A percentile compares a stretch with the other conserved stretches of the same genome.
Conservation (phyloP, 2,329 filamentous ascomycete genomes). For the Alternaria triticina region DNA sequence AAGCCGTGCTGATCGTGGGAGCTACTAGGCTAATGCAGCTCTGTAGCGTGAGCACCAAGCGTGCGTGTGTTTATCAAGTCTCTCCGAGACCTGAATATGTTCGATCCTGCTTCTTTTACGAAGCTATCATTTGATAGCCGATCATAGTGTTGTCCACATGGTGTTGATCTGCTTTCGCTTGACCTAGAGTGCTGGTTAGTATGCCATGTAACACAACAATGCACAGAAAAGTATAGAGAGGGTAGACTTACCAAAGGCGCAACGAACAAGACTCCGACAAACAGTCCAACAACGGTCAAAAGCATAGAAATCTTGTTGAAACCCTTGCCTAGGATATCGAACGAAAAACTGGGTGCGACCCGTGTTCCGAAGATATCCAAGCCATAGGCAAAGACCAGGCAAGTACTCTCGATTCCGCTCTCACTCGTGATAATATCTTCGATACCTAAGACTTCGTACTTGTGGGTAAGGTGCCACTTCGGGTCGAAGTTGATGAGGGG, state of each 20-base stretch:
- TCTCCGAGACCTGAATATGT: neutral
- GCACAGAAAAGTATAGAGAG: neutral
- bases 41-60: neutral
- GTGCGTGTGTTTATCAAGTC: neutral
- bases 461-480: constrained; percentile 79
- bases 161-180: constrained; percentile 71
- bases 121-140: constrained; percentile 4
- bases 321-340: constrained; percentile 90
- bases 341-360: constrained; percentile 84
- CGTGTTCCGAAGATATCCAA: constrained; percentile 87
- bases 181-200: constrained; percentile 45
- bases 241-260: constrained; percentile 74
- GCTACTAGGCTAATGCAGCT: neutral
- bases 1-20: neutral
- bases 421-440: constrained; percentile 75
- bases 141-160: constrained; percentile 60
- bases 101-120: neutral
- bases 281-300: constrained; percentile 80
- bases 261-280: constrained; percentile 76
- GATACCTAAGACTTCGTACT: constrained; percentile 80
- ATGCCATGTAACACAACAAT: constrained; percentile 8
- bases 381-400: constrained; percentile 85
- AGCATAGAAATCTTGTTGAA: constrained; percentile 91
- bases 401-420: constrained; percentile 88
- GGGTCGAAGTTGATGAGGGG: constrained; percentile 85